Evolutionary conservation across 1,284 basidiomycete species (phyloP).

Genomic region (Ganoderma multipileum): DNA sequence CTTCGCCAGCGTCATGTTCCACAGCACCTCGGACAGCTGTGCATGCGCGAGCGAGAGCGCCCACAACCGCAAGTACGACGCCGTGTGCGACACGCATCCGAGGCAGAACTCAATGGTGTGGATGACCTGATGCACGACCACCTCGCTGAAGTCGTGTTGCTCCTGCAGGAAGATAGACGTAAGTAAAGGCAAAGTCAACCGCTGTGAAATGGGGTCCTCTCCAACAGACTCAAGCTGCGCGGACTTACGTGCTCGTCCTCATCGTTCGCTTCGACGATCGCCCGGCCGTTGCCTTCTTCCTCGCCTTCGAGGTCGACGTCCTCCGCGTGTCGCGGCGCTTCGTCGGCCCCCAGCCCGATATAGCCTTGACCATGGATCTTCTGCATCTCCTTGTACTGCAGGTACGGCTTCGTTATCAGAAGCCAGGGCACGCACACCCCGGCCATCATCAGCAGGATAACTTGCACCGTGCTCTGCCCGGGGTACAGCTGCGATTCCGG

Average conservation of each 20-base stretch:
- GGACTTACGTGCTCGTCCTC: conserved; percentile 71
- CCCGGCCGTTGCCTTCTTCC: conserved; percentile 85
- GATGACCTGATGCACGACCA: conserved; percentile 96
- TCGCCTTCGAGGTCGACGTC: conserved; percentile 79
- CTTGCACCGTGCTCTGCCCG: conserved; percentile 90
- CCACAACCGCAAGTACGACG: conserved; percentile 99
- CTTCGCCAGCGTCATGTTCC: conserved; percentile 81
- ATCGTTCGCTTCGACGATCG: conserved; percentile 72
- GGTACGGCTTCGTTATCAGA: conserved; percentile 93
- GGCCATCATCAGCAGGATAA: conserved; percentile 82
- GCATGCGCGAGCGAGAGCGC: conserved; percentile 98
- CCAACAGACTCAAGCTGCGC: conserved; percentile 16
- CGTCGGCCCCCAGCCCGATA: conserved; percentile 65
- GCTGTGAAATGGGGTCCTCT: neutral
- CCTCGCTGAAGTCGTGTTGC: conserved; percentile 91
- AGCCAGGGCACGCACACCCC: conserved; percentile 95
- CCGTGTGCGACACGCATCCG: conserved; percentile 98
- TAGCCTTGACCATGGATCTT: conserved; percentile 89
- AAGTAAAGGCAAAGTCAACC: neutral
- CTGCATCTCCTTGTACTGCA: conserved; percentile 91
- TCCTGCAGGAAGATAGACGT: conserved; percentile 51
- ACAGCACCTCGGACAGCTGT: conserved; percentile 95
- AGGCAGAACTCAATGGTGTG: conserved; percentile 99
- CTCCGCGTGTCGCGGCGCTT: conserved; percentile 50
- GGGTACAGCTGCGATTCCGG: conserved; percentile 79